Percentiles rank a stretch among this genome's conserved stretches.
phyloP scores from a whole-genome alignment of 1,284 basidiomycete genomes.

The Puccinia hordei region DNA sequence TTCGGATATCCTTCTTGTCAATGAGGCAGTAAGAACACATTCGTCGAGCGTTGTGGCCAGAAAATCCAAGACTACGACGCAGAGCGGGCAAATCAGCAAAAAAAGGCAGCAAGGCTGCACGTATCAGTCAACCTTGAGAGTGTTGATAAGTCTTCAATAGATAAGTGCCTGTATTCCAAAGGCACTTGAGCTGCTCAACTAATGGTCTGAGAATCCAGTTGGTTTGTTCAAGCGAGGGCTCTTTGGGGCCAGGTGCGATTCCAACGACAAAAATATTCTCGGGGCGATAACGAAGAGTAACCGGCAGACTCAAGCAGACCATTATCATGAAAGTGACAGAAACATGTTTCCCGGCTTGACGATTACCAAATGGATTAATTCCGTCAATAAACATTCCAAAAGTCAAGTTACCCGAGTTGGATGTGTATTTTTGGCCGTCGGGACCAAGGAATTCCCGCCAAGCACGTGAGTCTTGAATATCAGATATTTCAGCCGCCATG shows the following conservation, averaged over 20 bases:
- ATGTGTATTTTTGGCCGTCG: slow-evolving; percentile 20
- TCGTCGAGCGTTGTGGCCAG: background rate
- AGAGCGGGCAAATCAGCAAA: slow-evolving; percentile 51
- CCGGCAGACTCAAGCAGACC: slow-evolving; percentile 52
- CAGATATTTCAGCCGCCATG: background rate
- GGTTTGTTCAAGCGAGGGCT: slow-evolving; percentile 54
- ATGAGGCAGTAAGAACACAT: slow-evolving; percentile 51
- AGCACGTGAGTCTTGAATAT: slow-evolving; percentile 23
- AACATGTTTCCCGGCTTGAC: slow-evolving; percentile 34
- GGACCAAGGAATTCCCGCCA: slow-evolving; percentile 35
- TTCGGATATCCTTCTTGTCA: slow-evolving; percentile 30
- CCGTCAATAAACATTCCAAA: slow-evolving; percentile 44
- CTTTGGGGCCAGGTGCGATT: slow-evolving; percentile 58
- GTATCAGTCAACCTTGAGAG: background rate
- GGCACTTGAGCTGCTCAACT: slow-evolving; percentile 56
- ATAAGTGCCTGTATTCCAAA: slow-evolving; percentile 58
- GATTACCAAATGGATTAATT: slow-evolving; percentile 41
- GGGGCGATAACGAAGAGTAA: slow-evolving; percentile 56
- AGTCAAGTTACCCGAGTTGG: slow-evolving; percentile 1
- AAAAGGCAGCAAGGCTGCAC: slow-evolving; percentile 24
- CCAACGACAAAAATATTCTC: slow-evolving; percentile 61
- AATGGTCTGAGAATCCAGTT: slow-evolving; percentile 59
- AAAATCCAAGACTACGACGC: slow-evolving; percentile 47
- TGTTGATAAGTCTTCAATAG: slow-evolving; percentile 6
- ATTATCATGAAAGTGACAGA: slow-evolving; percentile 21